Conservation (phyloP, 805 yeast species). For the Vanderwaltozyma verrucispora region DNA sequence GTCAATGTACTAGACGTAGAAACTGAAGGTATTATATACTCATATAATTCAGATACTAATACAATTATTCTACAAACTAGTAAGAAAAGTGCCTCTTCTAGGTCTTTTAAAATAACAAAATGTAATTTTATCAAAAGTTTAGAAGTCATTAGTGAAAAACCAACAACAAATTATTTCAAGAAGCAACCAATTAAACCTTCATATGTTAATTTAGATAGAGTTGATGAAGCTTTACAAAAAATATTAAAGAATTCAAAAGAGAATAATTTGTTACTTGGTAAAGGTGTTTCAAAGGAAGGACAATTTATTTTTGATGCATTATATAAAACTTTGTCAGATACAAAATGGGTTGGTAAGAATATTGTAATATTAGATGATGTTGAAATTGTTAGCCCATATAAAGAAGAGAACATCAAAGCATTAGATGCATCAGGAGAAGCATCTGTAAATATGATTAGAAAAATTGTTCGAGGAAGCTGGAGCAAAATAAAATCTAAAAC, state of each 20-base stretch:
- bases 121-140: constrained; percentile 47
- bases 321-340: constrained; percentile 35
- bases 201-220: constrained; percentile 24
- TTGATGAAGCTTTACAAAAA: constrained; percentile 17
- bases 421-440: constrained; percentile 15
- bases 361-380: constrained; percentile 40
- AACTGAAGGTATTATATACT: constrained; percentile 52
- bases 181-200: constrained; percentile 28
- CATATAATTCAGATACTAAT: constrained; percentile 40
- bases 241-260: constrained; percentile 19
- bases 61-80: constrained; percentile 26
- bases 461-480: constrained; percentile 43
- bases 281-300: constrained; percentile 33
- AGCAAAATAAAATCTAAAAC: constrained; percentile 26
- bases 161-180: constrained; percentile 19
- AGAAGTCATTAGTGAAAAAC: constrained; percentile 34
- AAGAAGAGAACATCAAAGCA: constrained; percentile 19
- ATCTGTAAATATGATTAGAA: constrained; percentile 35
- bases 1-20: constrained; percentile 48
- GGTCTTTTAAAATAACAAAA: constrained; percentile 42
- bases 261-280: constrained; percentile 23
- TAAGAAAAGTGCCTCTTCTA: constrained; percentile 7
- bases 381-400: constrained; percentile 36
- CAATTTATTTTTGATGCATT: constrained; percentile 36
- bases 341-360: constrained; percentile 34